Evolutionary conservation across 2,329 filamentous ascomycete genomes (phyloP).

Genomic region (Xylaria sp.): DNA sequence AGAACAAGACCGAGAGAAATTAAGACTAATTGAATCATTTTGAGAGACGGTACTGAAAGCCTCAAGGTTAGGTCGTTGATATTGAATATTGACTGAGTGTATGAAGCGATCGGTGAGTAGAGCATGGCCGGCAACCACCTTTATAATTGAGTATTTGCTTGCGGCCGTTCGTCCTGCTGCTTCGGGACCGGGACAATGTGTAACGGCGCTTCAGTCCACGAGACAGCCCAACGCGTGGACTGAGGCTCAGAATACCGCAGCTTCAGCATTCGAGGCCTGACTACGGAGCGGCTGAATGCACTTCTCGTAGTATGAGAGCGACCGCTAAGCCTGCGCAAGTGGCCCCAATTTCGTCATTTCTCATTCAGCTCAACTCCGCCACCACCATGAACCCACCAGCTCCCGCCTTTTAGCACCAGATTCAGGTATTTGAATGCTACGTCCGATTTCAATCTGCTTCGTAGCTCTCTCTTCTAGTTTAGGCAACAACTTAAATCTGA

Average conservation of each 20-base stretch:
- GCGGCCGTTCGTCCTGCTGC: not conserved
- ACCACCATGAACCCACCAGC: conserved; percentile 1
- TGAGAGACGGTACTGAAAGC: not conserved
- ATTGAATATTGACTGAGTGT: not conserved
- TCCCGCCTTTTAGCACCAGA: not conserved
- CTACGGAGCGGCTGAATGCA: not conserved
- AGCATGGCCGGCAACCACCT: not conserved
- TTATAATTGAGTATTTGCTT: conserved; percentile 12
- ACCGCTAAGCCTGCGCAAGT: conserved; percentile 1
- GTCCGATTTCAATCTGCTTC: not conserved
- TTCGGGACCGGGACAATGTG: not conserved
- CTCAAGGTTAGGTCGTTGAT: not conserved
- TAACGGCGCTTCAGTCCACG: not conserved
- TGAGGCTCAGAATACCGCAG: not conserved
- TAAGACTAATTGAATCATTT: conserved; percentile 26
- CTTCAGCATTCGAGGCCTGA: not conserved
- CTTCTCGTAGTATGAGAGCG: not conserved
- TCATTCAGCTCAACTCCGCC: conserved; percentile 26
- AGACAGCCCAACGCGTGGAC: not conserved
- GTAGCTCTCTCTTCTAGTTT: not conserved
- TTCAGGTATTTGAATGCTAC: not conserved
- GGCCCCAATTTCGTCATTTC: not conserved
- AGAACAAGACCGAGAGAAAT: conserved; percentile 18
- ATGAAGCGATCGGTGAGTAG: not conserved
- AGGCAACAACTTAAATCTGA: conserved; percentile 6